These are phyloP conservation scores for Fusarium nurragi DNA, from an alignment of 2,329 filamentous ascomycete species.

Conservation along the genomic window DNA sequence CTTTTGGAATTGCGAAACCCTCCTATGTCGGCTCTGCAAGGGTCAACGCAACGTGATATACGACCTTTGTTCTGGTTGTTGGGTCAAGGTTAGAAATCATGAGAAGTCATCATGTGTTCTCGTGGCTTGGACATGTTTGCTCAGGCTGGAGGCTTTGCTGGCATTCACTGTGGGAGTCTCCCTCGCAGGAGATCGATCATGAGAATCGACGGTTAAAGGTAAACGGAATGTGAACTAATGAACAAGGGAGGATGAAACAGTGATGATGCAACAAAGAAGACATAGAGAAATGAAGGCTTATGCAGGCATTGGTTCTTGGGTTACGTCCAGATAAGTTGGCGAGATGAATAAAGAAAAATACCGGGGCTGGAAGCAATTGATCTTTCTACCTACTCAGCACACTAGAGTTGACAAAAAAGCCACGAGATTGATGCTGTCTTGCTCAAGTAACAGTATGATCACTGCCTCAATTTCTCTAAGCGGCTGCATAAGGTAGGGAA, in stretches of 20 bases:
- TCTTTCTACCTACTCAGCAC: neutral
- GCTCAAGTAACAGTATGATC: neutral
- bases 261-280: neutral
- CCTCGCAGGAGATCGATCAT: neutral
- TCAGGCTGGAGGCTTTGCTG: neutral
- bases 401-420: neutral
- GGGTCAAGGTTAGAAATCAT: neutral
- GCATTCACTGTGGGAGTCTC: neutral
- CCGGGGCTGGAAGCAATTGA: neutral
- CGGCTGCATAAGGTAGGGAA: neutral
- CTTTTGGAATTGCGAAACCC: neutral
- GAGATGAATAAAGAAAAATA: neutral
- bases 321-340: neutral
- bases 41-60: neutral
- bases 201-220: neutral
- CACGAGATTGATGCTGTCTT: neutral
- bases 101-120: neutral
- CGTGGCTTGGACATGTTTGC: neutral
- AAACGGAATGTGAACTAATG: constrained; percentile 2
- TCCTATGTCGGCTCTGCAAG: constrained; percentile 5
- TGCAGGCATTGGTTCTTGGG: neutral
- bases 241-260: neutral
- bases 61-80: constrained; percentile 16
- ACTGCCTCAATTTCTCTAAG: neutral
- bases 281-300: neutral